A percentile compares a stretch with the other conserved stretches of the same genome.
Evolutionary conservation across 1,284 basidiomycete genomes (phyloP).

Genomic region (Chiua sp.): DNA sequence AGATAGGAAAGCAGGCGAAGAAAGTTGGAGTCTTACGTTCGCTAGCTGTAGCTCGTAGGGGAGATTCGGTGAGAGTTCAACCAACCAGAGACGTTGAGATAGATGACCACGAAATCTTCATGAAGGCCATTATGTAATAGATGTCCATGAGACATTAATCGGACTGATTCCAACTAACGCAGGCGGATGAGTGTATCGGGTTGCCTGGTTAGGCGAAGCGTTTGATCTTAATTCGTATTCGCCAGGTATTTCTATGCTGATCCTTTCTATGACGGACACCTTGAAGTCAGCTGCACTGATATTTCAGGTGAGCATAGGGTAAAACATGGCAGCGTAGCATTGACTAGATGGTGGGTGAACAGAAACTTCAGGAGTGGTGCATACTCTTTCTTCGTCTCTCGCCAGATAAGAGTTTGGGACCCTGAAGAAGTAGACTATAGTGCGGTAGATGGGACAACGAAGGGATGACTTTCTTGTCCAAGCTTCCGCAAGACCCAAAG

Average conservation of each 20-base stretch:
- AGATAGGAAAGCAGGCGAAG: not conserved
- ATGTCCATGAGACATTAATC: not conserved
- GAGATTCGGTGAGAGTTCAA: too few relatives aligned
- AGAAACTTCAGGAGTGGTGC: not conserved
- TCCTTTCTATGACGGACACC: not conserved
- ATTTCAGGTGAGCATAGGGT: not conserved
- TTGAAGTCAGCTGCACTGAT: not conserved
- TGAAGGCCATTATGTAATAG: not conserved
- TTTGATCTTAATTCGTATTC: not conserved
- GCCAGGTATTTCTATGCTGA: not conserved
- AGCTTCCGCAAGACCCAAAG: not conserved
- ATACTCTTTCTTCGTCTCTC: not conserved
- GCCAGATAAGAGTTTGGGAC: not conserved
- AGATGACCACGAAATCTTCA: too few relatives aligned
- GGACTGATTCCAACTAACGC: too few relatives aligned
- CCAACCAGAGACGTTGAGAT: too few relatives aligned
- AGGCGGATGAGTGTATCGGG: not conserved
- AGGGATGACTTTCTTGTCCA: not conserved
- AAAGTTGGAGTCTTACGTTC: not conserved
- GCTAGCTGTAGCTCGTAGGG: not conserved
- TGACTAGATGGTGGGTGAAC: not conserved
- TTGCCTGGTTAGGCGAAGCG: not conserved
- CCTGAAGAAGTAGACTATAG: not conserved
- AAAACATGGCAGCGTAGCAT: not conserved
- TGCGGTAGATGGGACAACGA: not conserved